These are phyloP conservation scores for Acanthamoeba lenticulata DNA, from an alignment of 208 protist genomes.

Conservation along the genomic window DNA sequence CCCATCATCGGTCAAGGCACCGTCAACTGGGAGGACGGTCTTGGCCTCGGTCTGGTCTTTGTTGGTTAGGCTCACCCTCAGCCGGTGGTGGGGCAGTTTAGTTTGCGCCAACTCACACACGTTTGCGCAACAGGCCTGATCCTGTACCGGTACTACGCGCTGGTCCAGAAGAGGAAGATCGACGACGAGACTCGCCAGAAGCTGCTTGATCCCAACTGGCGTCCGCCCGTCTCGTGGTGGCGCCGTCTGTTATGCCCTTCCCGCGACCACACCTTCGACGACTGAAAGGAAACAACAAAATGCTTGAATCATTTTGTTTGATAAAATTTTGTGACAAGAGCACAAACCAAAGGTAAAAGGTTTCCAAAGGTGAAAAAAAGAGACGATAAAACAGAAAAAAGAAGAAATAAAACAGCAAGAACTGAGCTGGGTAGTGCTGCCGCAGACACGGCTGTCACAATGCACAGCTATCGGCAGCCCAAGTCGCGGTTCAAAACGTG, in stretches of 20 bases:
- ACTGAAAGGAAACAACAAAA: no score
- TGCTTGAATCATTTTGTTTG: no score
- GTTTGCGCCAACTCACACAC: no score
- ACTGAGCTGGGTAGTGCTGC: no score
- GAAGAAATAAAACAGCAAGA: no score
- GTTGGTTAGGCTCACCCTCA: not conserved
- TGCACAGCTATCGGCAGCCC: not conserved
- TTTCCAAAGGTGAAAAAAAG: no score
- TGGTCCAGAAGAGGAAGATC: slow-evolving; percentile 57
- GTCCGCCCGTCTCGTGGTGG: not conserved
- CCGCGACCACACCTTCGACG: no score
- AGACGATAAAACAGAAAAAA: no score
- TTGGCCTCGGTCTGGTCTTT: slow-evolving; percentile 27
- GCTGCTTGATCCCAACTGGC: slow-evolving; percentile 48
- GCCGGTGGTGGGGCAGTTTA: no score
- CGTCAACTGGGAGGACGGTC: slow-evolving; percentile 31
- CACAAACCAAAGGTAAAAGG: no score
- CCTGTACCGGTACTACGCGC: slow-evolving; percentile 39
- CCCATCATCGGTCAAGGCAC: slow-evolving; percentile 17
- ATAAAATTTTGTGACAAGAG: no score
- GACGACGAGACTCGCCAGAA: slow-evolving; percentile 35
- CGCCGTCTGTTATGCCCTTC: not conserved
- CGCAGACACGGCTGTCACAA: no score
- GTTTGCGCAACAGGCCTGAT: not conserved
- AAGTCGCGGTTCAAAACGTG: not conserved